Evolutionary conservation across 73 alveolate genomes (phyloP).

Genomic region (Symbiodinium natans): DNA sequence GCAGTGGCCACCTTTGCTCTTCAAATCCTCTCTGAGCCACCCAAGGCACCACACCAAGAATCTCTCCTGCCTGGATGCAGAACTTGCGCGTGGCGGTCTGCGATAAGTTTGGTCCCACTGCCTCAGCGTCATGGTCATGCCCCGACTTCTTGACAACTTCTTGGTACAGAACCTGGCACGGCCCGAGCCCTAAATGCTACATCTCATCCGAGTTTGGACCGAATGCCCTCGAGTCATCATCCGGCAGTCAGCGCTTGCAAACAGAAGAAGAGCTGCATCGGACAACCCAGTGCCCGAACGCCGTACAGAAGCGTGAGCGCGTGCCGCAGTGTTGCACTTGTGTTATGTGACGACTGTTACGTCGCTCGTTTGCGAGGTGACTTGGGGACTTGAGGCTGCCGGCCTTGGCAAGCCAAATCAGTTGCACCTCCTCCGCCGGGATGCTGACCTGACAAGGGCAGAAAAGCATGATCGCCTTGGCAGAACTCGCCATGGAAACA

Average conservation of each 20-base stretch:
- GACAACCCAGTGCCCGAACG: not conserved
- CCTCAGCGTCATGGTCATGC: not conserved
- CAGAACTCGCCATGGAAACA: not conserved
- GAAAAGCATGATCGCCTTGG: not conserved
- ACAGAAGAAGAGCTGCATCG: not conserved
- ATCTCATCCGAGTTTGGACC: too few species aligned
- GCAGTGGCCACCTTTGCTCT: not conserved
- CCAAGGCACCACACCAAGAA: not conserved
- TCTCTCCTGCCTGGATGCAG: constrained; percentile 5
- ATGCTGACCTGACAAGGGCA: not conserved
- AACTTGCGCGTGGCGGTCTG: constrained; percentile 63
- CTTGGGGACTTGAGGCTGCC: too few species aligned
- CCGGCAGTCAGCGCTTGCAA: too few species aligned
- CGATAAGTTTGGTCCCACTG: constrained; percentile 18
- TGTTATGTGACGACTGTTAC: too few species aligned
- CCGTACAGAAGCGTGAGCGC: not conserved
- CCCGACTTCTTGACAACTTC: not conserved
- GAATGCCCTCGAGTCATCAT: too few species aligned
- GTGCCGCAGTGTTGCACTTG: too few species aligned
- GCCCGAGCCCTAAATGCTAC: too few species aligned
- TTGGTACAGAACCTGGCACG: too few species aligned
- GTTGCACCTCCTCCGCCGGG: constrained; percentile 42
- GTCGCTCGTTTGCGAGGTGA: too few species aligned
- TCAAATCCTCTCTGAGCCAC: too few species aligned
- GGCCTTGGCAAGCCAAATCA: constrained; percentile 78